phyloP scores from a whole-genome alignment of 2,329 filamentous ascomycete genomes.

The Aspergillus fructus region DNA sequence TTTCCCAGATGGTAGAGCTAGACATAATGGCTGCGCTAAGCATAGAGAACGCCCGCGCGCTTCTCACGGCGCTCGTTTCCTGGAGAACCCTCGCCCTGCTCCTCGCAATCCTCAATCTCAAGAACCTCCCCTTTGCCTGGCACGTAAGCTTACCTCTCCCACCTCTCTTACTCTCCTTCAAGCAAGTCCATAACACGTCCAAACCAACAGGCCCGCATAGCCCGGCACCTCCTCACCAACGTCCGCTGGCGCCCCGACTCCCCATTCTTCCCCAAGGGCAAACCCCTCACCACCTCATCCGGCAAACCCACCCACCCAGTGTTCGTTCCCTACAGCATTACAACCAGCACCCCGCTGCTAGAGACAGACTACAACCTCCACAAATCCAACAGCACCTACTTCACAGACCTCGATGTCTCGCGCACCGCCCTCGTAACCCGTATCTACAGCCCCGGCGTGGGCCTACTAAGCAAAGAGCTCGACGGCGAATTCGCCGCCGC shows the following conservation, averaged over 20 bases:
- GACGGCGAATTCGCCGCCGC: constrained; percentile 51
- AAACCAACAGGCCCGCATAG: constrained; percentile 53
- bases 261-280: constrained; percentile 44
- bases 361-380: constrained; percentile 87
- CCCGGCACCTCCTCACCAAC: constrained; percentile 58
- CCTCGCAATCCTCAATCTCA: constrained; percentile 37
- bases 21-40: constrained; percentile 13
- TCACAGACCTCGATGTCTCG: constrained; percentile 78
- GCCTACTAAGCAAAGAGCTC: constrained; percentile 53
- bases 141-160: constrained; percentile 33
- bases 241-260: constrained; percentile 51
- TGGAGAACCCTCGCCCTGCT: constrained; percentile 39
- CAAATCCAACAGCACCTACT: constrained; percentile 84
- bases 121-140: constrained; percentile 40
- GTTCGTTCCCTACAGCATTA: constrained; percentile 69
- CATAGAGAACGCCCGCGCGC: constrained; percentile 24
- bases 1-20: neutral
- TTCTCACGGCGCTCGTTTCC: constrained; percentile 24
- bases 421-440: constrained; percentile 77
- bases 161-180: neutral
- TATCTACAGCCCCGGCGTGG: constrained; percentile 60
- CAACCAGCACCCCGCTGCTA: constrained; percentile 65
- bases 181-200: neutral
- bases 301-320: constrained; percentile 56
- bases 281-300: constrained; percentile 32